Evolutionary conservation across 1,284 basidiomycete species (phyloP).

Genomic region (Cutaneotrichosporon sp.): DNA sequence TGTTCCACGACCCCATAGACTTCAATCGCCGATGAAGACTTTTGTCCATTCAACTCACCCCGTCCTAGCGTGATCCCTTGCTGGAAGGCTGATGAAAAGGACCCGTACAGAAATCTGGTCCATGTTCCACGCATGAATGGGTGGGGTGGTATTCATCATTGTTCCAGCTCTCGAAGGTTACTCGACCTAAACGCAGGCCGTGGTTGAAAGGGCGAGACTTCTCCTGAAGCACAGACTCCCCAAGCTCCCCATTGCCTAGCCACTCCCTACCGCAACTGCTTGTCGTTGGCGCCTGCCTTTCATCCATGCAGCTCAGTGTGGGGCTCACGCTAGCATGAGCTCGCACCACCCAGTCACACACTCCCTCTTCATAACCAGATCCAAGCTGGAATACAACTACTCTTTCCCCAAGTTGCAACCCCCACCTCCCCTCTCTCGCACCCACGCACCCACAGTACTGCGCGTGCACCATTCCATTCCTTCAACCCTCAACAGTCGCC

Average conservation of each 20-base stretch:
- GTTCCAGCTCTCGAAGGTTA: no score
- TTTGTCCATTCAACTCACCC: no score
- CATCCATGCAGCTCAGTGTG: not conserved
- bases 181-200: not conserved
- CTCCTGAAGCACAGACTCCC: not conserved
- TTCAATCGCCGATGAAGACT: no score
- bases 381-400: not conserved
- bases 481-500: not conserved
- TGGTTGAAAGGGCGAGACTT: not conserved
- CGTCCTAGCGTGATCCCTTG: no score
- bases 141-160: no score
- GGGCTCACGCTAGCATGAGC: not conserved
- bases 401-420: not conserved
- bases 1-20: no score
- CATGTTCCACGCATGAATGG: no score
- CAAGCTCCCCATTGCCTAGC: not conserved
- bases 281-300: not conserved
- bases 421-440: not conserved
- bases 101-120: no score
- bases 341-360: not conserved
- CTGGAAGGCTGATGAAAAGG: no score
- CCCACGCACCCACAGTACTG: not conserved
- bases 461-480: constrained; percentile 1
- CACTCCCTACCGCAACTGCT: not conserved
- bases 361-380: not conserved